These are phyloP conservation scores for Leptographium flavum DNA, from an alignment of 2,329 filamentous ascomycete species.

Conservation along the genomic window DNA sequence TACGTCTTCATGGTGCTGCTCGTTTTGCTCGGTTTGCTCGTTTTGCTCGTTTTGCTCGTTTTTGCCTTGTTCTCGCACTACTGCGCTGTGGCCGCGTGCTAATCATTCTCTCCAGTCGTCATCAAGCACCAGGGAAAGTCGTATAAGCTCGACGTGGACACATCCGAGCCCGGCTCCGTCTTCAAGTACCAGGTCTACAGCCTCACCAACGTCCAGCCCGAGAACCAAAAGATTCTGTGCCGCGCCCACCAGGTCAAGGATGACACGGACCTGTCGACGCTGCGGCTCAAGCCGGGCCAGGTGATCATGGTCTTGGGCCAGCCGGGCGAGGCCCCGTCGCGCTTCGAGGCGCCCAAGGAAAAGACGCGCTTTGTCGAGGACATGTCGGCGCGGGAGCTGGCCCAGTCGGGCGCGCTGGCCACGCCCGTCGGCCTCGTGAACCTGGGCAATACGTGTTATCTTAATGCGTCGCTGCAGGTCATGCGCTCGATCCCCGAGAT, in stretches of 20 bases:
- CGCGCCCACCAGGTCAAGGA: constrained; percentile 93
- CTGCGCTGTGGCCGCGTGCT: no score
- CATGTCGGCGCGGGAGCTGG: constrained; percentile 89
- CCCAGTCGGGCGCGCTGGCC: constrained; percentile 60
- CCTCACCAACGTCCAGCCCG: constrained; percentile 87
- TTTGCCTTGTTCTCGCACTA: no score
- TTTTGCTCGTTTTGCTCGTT: not conserved
- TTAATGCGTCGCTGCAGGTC: constrained; percentile 94
- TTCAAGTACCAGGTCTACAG: constrained; percentile 96
- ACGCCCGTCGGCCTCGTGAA: constrained; percentile 82
- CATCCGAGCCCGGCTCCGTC: constrained; percentile 69
- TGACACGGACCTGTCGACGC: constrained; percentile 71
- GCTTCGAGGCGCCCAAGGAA: constrained; percentile 60
- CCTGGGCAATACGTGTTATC: constrained; percentile 93
- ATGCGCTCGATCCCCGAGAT: constrained; percentile 82
- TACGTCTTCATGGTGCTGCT: not conserved
- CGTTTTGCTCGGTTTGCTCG: not conserved
- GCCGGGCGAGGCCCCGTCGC: constrained; percentile 49
- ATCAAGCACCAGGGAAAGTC: constrained; percentile 95
- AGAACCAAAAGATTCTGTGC: constrained; percentile 88
- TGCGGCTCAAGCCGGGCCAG: constrained; percentile 76
- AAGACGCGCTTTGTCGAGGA: constrained; percentile 84
- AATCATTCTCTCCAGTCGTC: not conserved
- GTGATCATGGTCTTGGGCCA: constrained; percentile 95
- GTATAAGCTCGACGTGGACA: constrained; percentile 85